These are phyloP conservation scores for Larix kaempferi DNA, from an alignment of 75 land plant genomes.

Conservation along the genomic window DNA sequence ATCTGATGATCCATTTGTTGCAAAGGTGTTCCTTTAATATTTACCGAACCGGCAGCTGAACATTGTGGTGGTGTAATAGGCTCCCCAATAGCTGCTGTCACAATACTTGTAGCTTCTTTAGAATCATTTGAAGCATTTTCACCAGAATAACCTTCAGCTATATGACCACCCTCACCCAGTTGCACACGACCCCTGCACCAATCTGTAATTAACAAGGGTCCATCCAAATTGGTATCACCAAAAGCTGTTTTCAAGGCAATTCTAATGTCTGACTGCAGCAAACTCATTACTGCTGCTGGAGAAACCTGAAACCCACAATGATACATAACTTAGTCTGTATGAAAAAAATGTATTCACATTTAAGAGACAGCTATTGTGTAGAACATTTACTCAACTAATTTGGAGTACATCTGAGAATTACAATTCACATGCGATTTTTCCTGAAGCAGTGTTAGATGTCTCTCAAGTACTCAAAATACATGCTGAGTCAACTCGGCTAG, in stretches of 20 bases:
- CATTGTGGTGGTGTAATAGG: slow-evolving; percentile 79
- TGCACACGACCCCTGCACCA: slow-evolving; percentile 84
- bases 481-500: no score
- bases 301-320: slow-evolving; percentile 49
- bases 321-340: neutral
- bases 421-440: neutral
- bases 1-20: slow-evolving; percentile 14
- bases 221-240: slow-evolving; percentile 58
- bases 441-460: neutral
- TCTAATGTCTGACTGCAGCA: slow-evolving; percentile 87
- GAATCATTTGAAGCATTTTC: slow-evolving; percentile 58
- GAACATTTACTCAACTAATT: neutral
- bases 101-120: slow-evolving; percentile 65
- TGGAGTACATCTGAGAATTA: neutral
- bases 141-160: slow-evolving; percentile 47
- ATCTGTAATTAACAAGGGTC: slow-evolving; percentile 77
- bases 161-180: slow-evolving; percentile 33
- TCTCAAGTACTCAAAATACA: no score
- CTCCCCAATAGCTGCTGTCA: slow-evolving; percentile 57
- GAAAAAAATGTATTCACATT: neutral
- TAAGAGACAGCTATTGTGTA: neutral
- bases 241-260: slow-evolving; percentile 81
- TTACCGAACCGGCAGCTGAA: slow-evolving; percentile 27
- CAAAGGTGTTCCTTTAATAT: slow-evolving; percentile 35
- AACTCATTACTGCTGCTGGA: slow-evolving; percentile 71